These are phyloP conservation scores for Triticum timopheevii DNA, from an alignment of 176 grass and related monocot species.

Conservation along the genomic window DNA sequence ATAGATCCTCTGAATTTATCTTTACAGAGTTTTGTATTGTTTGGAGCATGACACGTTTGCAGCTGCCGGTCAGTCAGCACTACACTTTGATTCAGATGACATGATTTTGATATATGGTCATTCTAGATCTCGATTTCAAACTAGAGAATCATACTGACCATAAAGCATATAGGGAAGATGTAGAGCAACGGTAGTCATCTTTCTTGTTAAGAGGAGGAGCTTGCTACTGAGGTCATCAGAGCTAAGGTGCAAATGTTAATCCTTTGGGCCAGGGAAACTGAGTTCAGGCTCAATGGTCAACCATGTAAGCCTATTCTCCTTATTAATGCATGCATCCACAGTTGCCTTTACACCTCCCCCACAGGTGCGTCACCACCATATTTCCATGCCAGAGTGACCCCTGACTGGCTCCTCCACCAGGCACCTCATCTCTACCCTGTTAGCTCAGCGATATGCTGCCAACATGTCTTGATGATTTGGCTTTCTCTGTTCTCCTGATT, in stretches of 20 bases:
- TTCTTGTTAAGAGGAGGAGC: conserved; percentile 4
- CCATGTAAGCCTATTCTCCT: neutral
- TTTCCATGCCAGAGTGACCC: neutral
- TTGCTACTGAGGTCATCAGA: neutral
- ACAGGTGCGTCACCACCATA: neutral
- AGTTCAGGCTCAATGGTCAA: neutral
- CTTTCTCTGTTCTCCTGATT: conserved; percentile 7
- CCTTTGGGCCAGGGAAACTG: neutral
- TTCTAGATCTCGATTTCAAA: neutral
- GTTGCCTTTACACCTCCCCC: neutral
- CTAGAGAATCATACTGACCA: neutral
- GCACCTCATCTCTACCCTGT: neutral
- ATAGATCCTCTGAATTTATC: neutral
- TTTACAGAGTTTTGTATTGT: neutral
- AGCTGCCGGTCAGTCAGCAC: neutral
- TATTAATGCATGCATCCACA: neutral
- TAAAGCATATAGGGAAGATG: conserved; percentile 16
- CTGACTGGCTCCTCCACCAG: neutral
- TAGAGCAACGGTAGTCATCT: conserved; percentile 15
- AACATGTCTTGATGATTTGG: neutral
- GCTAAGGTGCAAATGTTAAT: conserved; percentile 4
- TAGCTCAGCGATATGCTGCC: neutral
- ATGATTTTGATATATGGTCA: conserved; percentile 6
- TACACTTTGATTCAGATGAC: neutral
- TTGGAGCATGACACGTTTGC: neutral